phyloP scores from a whole-genome alignment of 805 yeast genomes.

The Ogataea populi-albae region DNA sequence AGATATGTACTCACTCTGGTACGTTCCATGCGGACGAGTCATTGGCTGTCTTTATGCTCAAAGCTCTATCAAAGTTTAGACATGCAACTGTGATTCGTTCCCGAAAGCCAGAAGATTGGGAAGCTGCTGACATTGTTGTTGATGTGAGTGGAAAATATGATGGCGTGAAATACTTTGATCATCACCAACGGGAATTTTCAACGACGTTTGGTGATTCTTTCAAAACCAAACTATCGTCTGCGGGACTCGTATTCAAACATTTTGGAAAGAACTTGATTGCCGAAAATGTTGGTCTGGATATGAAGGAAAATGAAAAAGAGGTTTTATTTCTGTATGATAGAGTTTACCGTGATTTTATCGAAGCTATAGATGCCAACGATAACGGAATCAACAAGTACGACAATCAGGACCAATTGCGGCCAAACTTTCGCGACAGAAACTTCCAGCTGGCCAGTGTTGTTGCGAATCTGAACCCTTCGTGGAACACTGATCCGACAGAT shows the following conservation, averaged over 20 bases:
- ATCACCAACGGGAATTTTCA: slow-evolving; percentile 89
- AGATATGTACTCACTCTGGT: slow-evolving; percentile 89
- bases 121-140: slow-evolving; percentile 83
- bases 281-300: slow-evolving; percentile 43
- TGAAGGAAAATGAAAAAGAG: slow-evolving; percentile 34
- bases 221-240: slow-evolving; percentile 83
- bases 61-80: slow-evolving; percentile 62
- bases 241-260: slow-evolving; percentile 90
- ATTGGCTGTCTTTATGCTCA: slow-evolving; percentile 84
- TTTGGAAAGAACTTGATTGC: slow-evolving; percentile 69
- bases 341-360: slow-evolving; percentile 83
- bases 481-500: slow-evolving; percentile 71
- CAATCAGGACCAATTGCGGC: slow-evolving; percentile 46
- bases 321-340: slow-evolving; percentile 67
- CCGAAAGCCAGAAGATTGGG: slow-evolving; percentile 80
- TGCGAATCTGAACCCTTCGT: slow-evolving; percentile 76
- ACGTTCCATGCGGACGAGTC: slow-evolving; percentile 97
- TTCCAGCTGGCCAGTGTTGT: slow-evolving; percentile 79
- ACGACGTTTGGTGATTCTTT: slow-evolving; percentile 65
- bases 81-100: slow-evolving; percentile 75
- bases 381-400: slow-evolving; percentile 81
- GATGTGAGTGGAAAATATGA: slow-evolving; percentile 95
- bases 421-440: slow-evolving; percentile 67
- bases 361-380: slow-evolving; percentile 93
- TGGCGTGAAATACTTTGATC: slow-evolving; percentile 83